Conservation (phyloP, 1,139 yeast genomes). For the Geotrichum klebahnii region DNA sequence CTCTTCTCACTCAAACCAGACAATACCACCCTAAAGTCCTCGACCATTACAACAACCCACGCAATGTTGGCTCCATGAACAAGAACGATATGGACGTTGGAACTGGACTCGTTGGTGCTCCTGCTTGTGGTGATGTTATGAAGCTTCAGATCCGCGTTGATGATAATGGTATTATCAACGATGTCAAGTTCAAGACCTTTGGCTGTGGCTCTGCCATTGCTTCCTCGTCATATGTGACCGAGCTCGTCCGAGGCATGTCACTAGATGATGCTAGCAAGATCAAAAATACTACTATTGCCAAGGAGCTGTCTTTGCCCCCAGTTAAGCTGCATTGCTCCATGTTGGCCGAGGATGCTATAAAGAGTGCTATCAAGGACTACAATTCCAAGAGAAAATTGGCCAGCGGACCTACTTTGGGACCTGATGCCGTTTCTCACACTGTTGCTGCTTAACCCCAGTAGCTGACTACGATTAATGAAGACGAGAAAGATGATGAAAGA, state of each 20-base stretch:
- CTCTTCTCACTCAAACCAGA: too few species aligned
- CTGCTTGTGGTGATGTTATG: conserved; percentile 99
- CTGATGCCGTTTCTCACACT: conserved; percentile 28
- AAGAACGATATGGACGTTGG: conserved; percentile 79
- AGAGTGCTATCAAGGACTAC: conserved; percentile 94
- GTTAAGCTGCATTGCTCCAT: conserved; percentile 95
- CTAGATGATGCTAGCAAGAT: conserved; percentile 89
- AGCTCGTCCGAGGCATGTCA: conserved; percentile 90
- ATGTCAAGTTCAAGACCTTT: conserved; percentile 95
- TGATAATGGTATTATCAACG: conserved; percentile 82
- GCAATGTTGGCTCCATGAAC: conserved; percentile 91
- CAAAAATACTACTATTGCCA: conserved; percentile 87
- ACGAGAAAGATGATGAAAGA: too few species aligned
- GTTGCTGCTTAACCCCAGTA: too few species aligned
- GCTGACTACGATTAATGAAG: too few species aligned
- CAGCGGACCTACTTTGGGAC: conserved; percentile 40
- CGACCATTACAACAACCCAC: conserved; percentile 93
- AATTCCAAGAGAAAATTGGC: conserved; percentile 54
- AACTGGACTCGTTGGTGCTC: conserved; percentile 94
- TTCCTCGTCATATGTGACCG: conserved; percentile 89
- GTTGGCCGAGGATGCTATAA: conserved; percentile 98
- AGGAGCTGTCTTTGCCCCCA: conserved; percentile 90
- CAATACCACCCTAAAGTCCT: conserved; percentile 46
- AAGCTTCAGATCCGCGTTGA: conserved; percentile 93
- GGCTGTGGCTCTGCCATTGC: conserved; percentile 99